Evolutionary conservation across 495 filamentous ascomycete species (phyloP), one percentile per base, ranked within the genome.

Genomic region (Talaromyces nanjingensis): DNA sequence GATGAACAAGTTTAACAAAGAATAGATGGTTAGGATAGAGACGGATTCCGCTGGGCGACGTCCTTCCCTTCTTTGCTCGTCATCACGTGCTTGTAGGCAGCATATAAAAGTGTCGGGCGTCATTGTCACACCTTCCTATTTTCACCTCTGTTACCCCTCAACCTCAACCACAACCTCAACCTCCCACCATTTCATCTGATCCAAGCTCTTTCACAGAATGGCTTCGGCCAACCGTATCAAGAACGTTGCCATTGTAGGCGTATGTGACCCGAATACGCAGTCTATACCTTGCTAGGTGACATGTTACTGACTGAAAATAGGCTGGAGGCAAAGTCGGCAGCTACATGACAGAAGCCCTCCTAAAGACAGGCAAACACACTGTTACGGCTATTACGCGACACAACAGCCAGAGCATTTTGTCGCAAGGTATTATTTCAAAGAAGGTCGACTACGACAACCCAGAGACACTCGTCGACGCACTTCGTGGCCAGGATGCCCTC

Each of bases 311-410:
- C 18, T 34, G 33, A 34, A 34, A 9, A 55, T 24, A 67, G 24
- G 84, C 81, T 0, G 72, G 83, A 64, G 88, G 89, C 60, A 76
- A 78, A 37, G 66, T 80, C 34, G 88, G 88, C 64, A 77, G 71
- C 18, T 74, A 70, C 69, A 83, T 90, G 39, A 70, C 82, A 7
- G 65, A 78, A 16, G 76, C 71, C 24, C 70, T 85, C 3, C 76
- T 85, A 56, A 73, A 79, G 54, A 77, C 73, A 12, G 79, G 80
- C 42, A 81, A 76, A 59, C 80, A 84, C 69, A 79, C 68, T 1
- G 63, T 87, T 47, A 85, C 83, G 0, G 84, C 81, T 24, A 67
- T 87, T 24, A 77, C 81, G 2, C 80, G 84, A 42, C 60, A 52
- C 4, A 75, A 69, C 57, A 79, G 80, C 69, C 70, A 68, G 4